These are phyloP conservation scores for Aphanomyces euteiches DNA, from an alignment of 352 stramenopile genomes.

Conservation along the genomic window DNA sequence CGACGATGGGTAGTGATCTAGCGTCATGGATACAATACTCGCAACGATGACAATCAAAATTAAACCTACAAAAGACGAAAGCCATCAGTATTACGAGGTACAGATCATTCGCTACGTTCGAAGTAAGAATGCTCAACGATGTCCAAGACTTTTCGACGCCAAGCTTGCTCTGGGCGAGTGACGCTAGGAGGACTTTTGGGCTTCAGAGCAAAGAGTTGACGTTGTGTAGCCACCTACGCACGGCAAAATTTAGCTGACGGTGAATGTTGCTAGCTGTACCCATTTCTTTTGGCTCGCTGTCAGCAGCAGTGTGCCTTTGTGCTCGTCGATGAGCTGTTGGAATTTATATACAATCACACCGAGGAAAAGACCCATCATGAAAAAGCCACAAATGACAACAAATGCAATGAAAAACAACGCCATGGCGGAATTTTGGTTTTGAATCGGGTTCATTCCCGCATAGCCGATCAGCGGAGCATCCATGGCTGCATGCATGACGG, in stretches of 20 bases:
- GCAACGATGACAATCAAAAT: conserved; percentile 39
- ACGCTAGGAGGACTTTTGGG: conserved; percentile 19
- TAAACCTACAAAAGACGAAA: conserved; percentile 37
- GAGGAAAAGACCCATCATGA: conserved; percentile 86
- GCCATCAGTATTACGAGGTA: conserved; percentile 28
- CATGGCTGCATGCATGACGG: conserved; percentile 74
- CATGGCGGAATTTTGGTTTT: conserved; percentile 62
- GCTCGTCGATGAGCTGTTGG: conserved; percentile 50
- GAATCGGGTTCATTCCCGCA: conserved; percentile 63
- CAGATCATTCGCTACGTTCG: conserved; percentile 26
- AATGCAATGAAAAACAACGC: conserved; percentile 81
- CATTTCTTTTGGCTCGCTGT: conserved; percentile 71
- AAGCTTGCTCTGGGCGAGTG: too few relatives aligned
- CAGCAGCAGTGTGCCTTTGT: conserved; percentile 41
- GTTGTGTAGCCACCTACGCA: conserved; percentile 31
- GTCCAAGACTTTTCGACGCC: neutral
- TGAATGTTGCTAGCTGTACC: conserved; percentile 36
- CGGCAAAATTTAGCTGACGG: neutral
- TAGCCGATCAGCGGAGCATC: conserved; percentile 61
- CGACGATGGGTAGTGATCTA: conserved; percentile 42
- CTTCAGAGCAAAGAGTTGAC: conserved; percentile 34
- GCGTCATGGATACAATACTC: conserved; percentile 45
- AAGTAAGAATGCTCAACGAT: conserved; percentile 1
- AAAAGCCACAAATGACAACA: conserved; percentile 80
- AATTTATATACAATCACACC: conserved; percentile 88